Conservation (phyloP, 306 rosid genomes). For the Erythrophleum fordii region DNA sequence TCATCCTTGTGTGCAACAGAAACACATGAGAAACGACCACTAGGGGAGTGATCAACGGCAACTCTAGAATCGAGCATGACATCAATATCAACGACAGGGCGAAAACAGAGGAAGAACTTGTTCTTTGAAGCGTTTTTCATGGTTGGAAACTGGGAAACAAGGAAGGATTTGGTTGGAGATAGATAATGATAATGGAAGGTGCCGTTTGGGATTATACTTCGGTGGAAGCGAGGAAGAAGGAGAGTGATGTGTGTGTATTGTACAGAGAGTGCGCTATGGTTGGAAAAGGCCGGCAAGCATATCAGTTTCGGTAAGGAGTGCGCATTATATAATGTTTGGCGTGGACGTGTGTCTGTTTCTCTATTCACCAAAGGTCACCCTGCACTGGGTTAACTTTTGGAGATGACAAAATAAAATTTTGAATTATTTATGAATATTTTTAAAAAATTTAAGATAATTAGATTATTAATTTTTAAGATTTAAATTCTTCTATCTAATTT, state of each 20-base stretch:
- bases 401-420: too few species aligned
- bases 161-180: too few species aligned
- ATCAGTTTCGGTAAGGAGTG: neutral
- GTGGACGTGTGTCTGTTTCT: neutral
- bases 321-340: constrained; percentile 13
- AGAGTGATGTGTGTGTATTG: neutral
- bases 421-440: too few species aligned
- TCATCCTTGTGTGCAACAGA: neutral
- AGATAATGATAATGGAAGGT: too few species aligned
- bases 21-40: too few species aligned
- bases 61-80: constrained; percentile 45
- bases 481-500: too few species aligned
- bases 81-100: constrained; percentile 70
- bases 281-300: neutral
- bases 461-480: too few species aligned
- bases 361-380: neutral
- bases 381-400: too few species aligned
- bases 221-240: constrained; percentile 23
- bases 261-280: neutral
- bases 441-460: too few species aligned
- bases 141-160: neutral
- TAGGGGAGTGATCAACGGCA: neutral
- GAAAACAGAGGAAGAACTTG: constrained; percentile 74
- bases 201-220: neutral
- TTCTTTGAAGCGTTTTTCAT: constrained; percentile 62